Percentiles rank a stretch among this genome's conserved stretches.
phyloP scores from a whole-genome alignment of 2,329 filamentous ascomycete species.

The Nemania bipapillata region DNA sequence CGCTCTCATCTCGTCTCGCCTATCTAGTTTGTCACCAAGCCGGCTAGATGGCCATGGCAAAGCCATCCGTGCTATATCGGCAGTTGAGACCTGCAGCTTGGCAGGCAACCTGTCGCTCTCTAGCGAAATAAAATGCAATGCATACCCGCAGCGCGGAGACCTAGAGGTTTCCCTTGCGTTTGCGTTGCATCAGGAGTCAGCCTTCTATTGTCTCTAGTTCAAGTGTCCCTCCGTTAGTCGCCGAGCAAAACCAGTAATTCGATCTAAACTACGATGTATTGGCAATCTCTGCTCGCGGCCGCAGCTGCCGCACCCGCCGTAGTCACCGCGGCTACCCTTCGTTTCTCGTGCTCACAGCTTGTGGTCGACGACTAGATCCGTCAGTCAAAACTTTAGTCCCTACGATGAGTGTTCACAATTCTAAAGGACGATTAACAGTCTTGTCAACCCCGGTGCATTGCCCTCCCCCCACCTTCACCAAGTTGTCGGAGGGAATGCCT shows the following conservation, averaged over 20 bases:
- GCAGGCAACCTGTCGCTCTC: conserved; percentile 2
- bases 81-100: conserved; percentile 32
- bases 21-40: conserved; percentile 14
- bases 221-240: conserved; percentile 20
- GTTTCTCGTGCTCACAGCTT: conserved; percentile 47
- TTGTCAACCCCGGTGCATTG: conserved; percentile 45
- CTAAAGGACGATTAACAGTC: too few relatives aligned
- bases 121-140: conserved; percentile 24
- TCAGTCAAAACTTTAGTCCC: too few relatives aligned
- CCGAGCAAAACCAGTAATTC: neutral
- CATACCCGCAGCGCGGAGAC: conserved; percentile 16
- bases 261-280: conserved; percentile 40
- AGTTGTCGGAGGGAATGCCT: conserved; percentile 48
- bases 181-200: neutral
- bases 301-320: conserved; percentile 42
- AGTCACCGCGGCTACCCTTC: conserved; percentile 45
- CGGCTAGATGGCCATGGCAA: conserved; percentile 24
- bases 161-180: neutral
- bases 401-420: too few relatives aligned
- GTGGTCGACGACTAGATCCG: conserved; percentile 48
- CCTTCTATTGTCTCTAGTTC: neutral
- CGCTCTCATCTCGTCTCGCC: neutral
- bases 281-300: conserved; percentile 42
- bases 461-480: conserved; percentile 48
- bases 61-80: conserved; percentile 25